phyloP scores from a whole-genome alignment of 345 rosid species.

The Syzygium aromaticum region DNA sequence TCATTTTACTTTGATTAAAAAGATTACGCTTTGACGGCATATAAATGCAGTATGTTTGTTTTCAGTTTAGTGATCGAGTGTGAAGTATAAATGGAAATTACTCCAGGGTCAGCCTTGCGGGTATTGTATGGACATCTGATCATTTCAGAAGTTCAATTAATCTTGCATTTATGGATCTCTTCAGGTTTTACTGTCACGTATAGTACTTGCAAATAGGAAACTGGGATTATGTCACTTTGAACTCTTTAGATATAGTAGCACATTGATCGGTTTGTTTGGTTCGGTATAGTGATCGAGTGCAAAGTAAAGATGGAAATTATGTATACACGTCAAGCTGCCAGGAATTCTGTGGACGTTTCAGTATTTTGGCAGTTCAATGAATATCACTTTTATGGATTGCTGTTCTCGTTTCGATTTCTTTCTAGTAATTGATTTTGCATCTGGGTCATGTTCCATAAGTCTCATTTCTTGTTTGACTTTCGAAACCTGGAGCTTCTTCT shows the following conservation, averaged over 20 bases:
- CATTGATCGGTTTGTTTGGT: background rate
- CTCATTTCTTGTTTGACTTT: background rate
- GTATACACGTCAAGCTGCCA: background rate
- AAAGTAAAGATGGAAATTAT: background rate
- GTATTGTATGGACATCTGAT: background rate
- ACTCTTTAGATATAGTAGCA: background rate
- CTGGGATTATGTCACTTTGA: background rate
- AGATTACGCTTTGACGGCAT: background rate
- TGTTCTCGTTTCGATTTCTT: background rate
- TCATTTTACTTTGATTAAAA: background rate
- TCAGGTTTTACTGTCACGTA: background rate
- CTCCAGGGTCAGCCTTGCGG: background rate
- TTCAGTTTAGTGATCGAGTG: background rate
- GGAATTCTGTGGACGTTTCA: background rate
- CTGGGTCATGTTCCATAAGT: background rate
- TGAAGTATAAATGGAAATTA: background rate
- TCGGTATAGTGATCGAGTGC: background rate
- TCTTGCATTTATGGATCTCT: background rate
- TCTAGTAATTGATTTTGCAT: background rate
- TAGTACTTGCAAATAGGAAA: background rate
- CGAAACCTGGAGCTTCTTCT: background rate
- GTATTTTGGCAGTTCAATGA: background rate
- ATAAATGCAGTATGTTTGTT: background rate
- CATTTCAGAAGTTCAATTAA: background rate
- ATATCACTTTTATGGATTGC: background rate